Evolutionary conservation across 495 filamentous ascomycete species (phyloP).

Genomic region (Xylaria scruposa): DNA sequence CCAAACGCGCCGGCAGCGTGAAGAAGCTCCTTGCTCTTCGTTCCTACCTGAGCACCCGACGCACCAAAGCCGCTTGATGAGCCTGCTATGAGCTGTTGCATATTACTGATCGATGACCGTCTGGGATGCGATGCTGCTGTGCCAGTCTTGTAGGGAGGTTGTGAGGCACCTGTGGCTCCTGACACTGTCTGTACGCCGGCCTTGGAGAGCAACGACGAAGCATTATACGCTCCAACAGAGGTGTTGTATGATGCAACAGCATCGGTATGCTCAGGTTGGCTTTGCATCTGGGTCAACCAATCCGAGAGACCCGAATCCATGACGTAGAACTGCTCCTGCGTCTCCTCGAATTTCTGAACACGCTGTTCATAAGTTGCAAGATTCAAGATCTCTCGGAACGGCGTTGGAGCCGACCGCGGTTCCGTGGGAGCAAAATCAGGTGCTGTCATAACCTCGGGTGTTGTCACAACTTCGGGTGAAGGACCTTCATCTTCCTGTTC

Average conservation of each 20-base stretch:
- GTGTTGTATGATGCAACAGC: background rate
- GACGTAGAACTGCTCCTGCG: slow-evolving; percentile 70
- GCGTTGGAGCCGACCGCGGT: background rate
- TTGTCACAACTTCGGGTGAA: slow-evolving; percentile 31
- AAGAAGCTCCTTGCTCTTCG: slow-evolving; percentile 83
- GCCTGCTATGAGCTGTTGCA: slow-evolving; percentile 36
- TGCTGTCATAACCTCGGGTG: slow-evolving; percentile 25
- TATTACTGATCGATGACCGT: slow-evolving; percentile 32
- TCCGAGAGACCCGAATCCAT: slow-evolving; percentile 75
- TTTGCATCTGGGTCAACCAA: slow-evolving; percentile 66
- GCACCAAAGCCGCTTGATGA: slow-evolving; percentile 44
- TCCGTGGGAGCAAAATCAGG: slow-evolving; percentile 46
- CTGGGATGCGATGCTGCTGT: slow-evolving; percentile 51
- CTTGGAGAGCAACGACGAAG: slow-evolving; percentile 27
- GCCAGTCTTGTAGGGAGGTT: slow-evolving; percentile 55
- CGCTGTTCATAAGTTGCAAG: slow-evolving; percentile 67
- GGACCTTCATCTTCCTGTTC: slow-evolving; percentile 16
- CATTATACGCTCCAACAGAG: slow-evolving; percentile 22
- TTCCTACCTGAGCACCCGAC: slow-evolving; percentile 62
- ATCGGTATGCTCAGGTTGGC: slow-evolving; percentile 43
- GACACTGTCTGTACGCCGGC: slow-evolving; percentile 36
- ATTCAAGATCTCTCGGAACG: slow-evolving; percentile 76
- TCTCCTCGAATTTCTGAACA: slow-evolving; percentile 71
- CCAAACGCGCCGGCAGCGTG: slow-evolving; percentile 69
- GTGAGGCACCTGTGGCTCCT: slow-evolving; percentile 31